Conservation (phyloP, 148 eudicot species). For the Amaranthus palmeri region DNA sequence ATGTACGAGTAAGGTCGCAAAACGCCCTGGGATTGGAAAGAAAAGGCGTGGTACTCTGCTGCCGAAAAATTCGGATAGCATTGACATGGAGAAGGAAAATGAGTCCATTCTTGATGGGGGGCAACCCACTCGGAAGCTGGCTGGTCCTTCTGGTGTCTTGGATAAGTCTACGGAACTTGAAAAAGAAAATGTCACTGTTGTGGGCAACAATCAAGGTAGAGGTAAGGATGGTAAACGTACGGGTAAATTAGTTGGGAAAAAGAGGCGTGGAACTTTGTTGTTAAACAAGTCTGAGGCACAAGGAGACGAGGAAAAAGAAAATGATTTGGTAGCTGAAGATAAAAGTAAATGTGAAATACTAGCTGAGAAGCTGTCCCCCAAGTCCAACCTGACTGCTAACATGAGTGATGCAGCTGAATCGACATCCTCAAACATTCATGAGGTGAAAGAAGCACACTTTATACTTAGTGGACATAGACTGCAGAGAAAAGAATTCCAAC, state of each 20-base stretch:
- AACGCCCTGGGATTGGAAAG: constrained; percentile 16
- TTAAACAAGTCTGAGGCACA: constrained; percentile 27
- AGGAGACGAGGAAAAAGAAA: constrained; percentile 47
- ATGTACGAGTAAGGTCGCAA: constrained; percentile 23
- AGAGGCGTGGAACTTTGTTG: constrained; percentile 29
- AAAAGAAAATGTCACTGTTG: neutral
- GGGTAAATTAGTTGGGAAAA: constrained; percentile 20
- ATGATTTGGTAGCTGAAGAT: constrained; percentile 26
- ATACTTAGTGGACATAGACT: constrained; percentile 81
- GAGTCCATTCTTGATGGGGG: constrained; percentile 24
- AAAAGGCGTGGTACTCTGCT: constrained; percentile 27
- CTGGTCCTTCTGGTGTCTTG: neutral
- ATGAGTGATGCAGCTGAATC: constrained; percentile 22
- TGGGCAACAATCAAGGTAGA: constrained; percentile 16
- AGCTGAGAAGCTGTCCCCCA: constrained; percentile 27
- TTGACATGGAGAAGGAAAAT: constrained; percentile 45
- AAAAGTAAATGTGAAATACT: constrained; percentile 22
- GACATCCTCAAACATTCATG: neutral
- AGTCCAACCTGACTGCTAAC: constrained; percentile 17
- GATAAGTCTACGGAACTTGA: neutral
- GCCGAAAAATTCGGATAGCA: constrained; percentile 23
- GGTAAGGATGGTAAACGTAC: constrained; percentile 17
- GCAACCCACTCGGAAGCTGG: constrained; percentile 9
- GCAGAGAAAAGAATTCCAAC: constrained; percentile 87
- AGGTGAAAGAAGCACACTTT: constrained; percentile 37